Percentiles rank a stretch among this genome's conserved stretches.
Evolutionary conservation across 2,329 filamentous ascomycete species (phyloP).

Genomic region (Kalaharituber pfeilii): DNA sequence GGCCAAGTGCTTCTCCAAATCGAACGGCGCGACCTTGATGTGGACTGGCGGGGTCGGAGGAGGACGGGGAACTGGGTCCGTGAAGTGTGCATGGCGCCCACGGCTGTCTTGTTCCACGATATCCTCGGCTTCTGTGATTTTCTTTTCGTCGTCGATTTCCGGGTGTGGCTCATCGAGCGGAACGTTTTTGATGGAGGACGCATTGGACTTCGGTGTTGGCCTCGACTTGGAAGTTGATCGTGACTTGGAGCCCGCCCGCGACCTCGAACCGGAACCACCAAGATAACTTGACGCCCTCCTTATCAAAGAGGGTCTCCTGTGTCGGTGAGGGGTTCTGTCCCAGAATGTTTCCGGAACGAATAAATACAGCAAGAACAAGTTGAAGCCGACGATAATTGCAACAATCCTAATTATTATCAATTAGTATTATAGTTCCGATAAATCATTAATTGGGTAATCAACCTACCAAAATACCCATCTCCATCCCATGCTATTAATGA

Average conservation of each 20-base stretch:
- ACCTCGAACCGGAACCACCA: slow-evolving; percentile 5
- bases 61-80: background rate
- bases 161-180: background rate
- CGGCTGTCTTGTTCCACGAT: background rate
- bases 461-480: slow-evolving; percentile 75
- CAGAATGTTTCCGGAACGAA: slow-evolving; percentile 94
- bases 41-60: background rate
- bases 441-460: background rate
- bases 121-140: background rate
- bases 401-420: slow-evolving; percentile 43
- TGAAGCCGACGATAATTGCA: slow-evolving; percentile 58
- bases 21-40: background rate
- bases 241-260: no score
- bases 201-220: no score
- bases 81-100: background rate
- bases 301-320: slow-evolving; percentile 23
- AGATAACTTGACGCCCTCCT: slow-evolving; percentile 22
- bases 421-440: slow-evolving; percentile 17
- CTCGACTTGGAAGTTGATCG: no score
- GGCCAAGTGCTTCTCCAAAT: background rate
- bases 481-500: slow-evolving; percentile 66
- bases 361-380: slow-evolving; percentile 57
- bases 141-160: background rate
- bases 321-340: slow-evolving; percentile 54
- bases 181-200: background rate